Evolutionary conservation across 306 rosid genomes (phyloP).

Genomic region (Senna siamea): DNA sequence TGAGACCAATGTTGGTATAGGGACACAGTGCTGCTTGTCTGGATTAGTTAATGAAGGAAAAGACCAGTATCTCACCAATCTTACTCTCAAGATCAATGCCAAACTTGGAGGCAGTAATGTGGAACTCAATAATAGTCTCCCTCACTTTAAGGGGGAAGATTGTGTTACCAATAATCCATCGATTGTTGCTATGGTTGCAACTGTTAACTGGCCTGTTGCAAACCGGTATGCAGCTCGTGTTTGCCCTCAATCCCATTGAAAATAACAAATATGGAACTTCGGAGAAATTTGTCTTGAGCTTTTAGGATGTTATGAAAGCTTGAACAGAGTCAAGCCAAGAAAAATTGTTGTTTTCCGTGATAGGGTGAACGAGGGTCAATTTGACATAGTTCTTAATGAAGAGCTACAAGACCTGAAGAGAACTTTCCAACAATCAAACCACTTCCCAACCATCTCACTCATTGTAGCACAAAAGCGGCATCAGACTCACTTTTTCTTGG

Average conservation of each 20-base stretch:
- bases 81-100: slow-evolving; percentile 81
- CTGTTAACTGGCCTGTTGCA: slow-evolving; percentile 86
- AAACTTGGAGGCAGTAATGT: slow-evolving; percentile 92
- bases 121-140: slow-evolving; percentile 60
- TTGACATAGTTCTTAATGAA: slow-evolving; percentile 86
- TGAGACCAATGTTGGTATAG: slow-evolving; percentile 74
- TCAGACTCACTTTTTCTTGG: slow-evolving; percentile 68
- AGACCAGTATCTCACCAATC: slow-evolving; percentile 66
- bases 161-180: slow-evolving; percentile 65
- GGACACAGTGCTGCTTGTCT: slow-evolving; percentile 83
- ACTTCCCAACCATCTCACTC: slow-evolving; percentile 64
- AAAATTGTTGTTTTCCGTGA: slow-evolving; percentile 72
- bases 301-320: slow-evolving; percentile 50
- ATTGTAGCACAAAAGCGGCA: slow-evolving; percentile 84
- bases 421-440: slow-evolving; percentile 40
- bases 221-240: slow-evolving; percentile 81
- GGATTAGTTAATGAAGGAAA: slow-evolving; percentile 46
- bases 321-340: slow-evolving; percentile 56
- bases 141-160: slow-evolving; percentile 48
- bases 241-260: slow-evolving; percentile 56
- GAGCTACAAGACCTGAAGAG: slow-evolving; percentile 63
- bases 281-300: slow-evolving; percentile 72
- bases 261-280: slow-evolving; percentile 60
- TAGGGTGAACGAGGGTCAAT: slow-evolving; percentile 80
- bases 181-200: slow-evolving; percentile 76